These are phyloP conservation scores for Saitozyma podzolica DNA, from an alignment of 768 basidiomycete species.

Conservation along the genomic window DNA sequence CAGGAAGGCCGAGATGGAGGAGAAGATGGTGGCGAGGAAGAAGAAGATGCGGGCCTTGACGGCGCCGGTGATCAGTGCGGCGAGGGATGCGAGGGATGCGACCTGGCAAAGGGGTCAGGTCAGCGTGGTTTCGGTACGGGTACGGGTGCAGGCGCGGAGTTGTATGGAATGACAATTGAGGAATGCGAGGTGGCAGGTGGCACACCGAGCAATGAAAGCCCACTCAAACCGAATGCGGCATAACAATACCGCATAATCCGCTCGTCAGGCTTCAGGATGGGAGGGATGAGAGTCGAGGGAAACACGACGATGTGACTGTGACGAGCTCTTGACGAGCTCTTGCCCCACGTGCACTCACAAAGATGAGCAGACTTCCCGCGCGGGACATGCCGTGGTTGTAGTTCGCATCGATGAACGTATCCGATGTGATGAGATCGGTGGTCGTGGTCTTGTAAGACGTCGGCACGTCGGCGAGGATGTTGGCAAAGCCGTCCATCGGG, in stretches of 20 bases:
- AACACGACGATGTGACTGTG: too few species aligned
- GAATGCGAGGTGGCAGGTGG: too few species aligned
- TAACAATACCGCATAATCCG: not conserved
- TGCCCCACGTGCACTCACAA: constrained; percentile 27
- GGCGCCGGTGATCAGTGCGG: constrained; percentile 42
- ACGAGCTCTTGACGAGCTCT: too few species aligned
- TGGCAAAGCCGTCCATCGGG: constrained; percentile 38
- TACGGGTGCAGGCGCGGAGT: too few species aligned
- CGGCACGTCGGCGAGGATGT: constrained; percentile 42
- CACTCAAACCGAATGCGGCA: not conserved
- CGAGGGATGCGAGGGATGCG: constrained; percentile 37
- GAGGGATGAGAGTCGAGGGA: too few species aligned
- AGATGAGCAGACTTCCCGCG: constrained; percentile 42
- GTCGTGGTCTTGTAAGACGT: constrained; percentile 27
- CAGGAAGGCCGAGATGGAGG: constrained; percentile 30
- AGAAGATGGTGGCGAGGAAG: constrained; percentile 39
- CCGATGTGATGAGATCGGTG: constrained; percentile 30
- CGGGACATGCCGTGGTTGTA: constrained; percentile 38
- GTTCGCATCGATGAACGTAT: constrained; percentile 32
- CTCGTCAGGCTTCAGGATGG: not conserved
- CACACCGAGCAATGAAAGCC: too few species aligned
- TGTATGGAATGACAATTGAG: too few species aligned
- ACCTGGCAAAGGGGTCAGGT: constrained; percentile 22
- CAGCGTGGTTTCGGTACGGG: not conserved
- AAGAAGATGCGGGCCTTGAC: constrained; percentile 42